These are phyloP conservation scores for Nidularia pulvinata DNA, from an alignment of 768 basidiomycete species.

Conservation along the genomic window DNA sequence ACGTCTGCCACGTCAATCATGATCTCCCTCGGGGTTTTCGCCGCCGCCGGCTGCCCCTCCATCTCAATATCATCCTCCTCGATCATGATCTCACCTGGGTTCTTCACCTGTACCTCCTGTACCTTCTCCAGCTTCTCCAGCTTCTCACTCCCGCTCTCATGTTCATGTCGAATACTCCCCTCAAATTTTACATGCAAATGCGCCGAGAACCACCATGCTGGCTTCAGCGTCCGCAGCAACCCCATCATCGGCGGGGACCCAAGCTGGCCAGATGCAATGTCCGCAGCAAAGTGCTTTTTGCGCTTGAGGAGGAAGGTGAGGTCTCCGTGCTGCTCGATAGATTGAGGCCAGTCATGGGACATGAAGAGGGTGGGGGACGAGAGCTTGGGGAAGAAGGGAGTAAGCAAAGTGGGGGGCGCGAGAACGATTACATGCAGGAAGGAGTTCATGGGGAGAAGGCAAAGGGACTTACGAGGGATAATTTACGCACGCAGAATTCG, in stretches of 20 bases:
- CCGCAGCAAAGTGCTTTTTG: constrained; percentile 77
- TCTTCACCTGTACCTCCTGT: constrained; percentile 8
- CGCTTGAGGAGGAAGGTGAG: constrained; percentile 59
- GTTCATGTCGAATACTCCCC: constrained; percentile 42
- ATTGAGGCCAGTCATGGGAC: constrained; percentile 96
- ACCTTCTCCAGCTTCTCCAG: not conserved
- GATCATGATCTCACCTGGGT: constrained; percentile 53
- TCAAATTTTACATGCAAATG: constrained; percentile 91
- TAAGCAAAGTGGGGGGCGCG: not conserved
- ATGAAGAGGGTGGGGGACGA: constrained; percentile 76
- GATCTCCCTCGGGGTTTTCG: not conserved
- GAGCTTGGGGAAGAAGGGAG: constrained; percentile 36
- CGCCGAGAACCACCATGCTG: constrained; percentile 91
- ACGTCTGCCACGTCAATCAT: no score
- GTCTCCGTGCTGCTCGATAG: constrained; percentile 84
- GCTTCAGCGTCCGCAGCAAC: constrained; percentile 69
- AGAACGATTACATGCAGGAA: no score
- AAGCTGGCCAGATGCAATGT: constrained; percentile 65
- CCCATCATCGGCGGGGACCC: constrained; percentile 89
- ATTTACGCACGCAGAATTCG: constrained; percentile 77
- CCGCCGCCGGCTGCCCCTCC: not conserved
- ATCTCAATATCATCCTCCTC: constrained; percentile 31
- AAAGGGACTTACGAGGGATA: constrained; percentile 60
- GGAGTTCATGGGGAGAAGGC: not conserved
- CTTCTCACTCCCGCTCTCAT: no score